These are phyloP conservation scores for Exophiala sideris DNA, from an alignment of 2,329 filamentous ascomycete genomes.

Conservation along the genomic window DNA sequence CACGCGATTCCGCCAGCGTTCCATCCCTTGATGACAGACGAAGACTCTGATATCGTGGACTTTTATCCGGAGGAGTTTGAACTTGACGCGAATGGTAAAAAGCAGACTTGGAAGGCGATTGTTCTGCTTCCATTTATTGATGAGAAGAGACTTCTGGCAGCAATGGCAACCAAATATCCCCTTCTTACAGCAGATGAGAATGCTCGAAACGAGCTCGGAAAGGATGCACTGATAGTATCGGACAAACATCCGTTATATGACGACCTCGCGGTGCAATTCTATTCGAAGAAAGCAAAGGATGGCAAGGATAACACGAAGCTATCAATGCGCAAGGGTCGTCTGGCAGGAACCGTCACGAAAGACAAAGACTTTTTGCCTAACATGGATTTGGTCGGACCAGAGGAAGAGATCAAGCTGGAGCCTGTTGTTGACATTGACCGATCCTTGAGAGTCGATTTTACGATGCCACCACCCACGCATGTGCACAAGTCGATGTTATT, in stretches of 20 bases:
- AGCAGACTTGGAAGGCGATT: conserved; percentile 96
- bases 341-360: conserved; percentile 77
- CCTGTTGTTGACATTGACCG: conserved; percentile 76
- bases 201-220: conserved; percentile 73
- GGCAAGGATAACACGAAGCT: conserved; percentile 65
- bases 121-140: conserved; percentile 94
- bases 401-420: conserved; percentile 66
- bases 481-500: conserved; percentile 93
- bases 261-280: conserved; percentile 79
- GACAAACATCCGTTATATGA: conserved; percentile 83
- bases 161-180: conserved; percentile 79
- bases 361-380: conserved; percentile 82
- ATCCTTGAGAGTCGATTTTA: conserved; percentile 83
- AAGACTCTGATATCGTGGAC: conserved; percentile 88
- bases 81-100: conserved; percentile 94
- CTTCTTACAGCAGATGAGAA: conserved; percentile 72
- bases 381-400: conserved; percentile 72
- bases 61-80: conserved; percentile 96
- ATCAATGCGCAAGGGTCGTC: conserved; percentile 68
- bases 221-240: conserved; percentile 78
- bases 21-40: conserved; percentile 82
- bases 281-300: conserved; percentile 72
- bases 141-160: conserved; percentile 75
- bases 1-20: conserved; percentile 87
- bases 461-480: conserved; percentile 69